Base-by-base conservation (phyloP, 73 alveolate genomes). In the Paramecium primaurelia region DNA sequence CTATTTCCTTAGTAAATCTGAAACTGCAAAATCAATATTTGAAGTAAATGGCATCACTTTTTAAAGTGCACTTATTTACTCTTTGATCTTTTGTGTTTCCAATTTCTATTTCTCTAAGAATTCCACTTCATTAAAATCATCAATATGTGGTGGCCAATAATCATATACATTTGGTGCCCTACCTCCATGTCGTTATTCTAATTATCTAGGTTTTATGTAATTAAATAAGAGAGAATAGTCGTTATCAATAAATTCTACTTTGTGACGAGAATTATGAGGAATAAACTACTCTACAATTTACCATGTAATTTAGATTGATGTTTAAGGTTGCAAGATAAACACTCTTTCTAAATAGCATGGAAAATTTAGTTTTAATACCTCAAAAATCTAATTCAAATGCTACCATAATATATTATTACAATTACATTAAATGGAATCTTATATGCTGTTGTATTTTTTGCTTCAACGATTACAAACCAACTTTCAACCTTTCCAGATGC, bases 91-190 rank as follows among this genome's bases (percentile, higher is more conserved):
- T 37, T 75, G 20, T 28, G 88, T 4, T 14, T 75, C 85, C 34
- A 14, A 6, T 68, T 68, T 22, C 34, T 20, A 28, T 26, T 22
- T 28, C 12, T 14, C 20, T 7, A 25, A 2, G 20, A 2, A 34
- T 22, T 42, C 91, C 8, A 49, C 16, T 28, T 64, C 84, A 26
- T 44, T 80, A 25, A 47, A 32, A 2, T 80, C 58, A 26, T 25
- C 77, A 42, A 47, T 14, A 45, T 40, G 58, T 20, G 91, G 91
- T 6, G 91, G 91, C 91, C 91, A 80, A 80, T 42, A 80, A 25
- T 80, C 91, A 80, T 80, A 80, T 26, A 80, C 44, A 80, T 80
- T 80, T 32, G 37, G 49, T 11, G 58, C 58, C 18, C 36, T 45
- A 5, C 91, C 91, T 0, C 75, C 77, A 26, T 45, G 75, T 22